Evolutionary conservation across 129 eudicot species (phyloP).

Genomic region (Heracleum sosnowskyi): DNA sequence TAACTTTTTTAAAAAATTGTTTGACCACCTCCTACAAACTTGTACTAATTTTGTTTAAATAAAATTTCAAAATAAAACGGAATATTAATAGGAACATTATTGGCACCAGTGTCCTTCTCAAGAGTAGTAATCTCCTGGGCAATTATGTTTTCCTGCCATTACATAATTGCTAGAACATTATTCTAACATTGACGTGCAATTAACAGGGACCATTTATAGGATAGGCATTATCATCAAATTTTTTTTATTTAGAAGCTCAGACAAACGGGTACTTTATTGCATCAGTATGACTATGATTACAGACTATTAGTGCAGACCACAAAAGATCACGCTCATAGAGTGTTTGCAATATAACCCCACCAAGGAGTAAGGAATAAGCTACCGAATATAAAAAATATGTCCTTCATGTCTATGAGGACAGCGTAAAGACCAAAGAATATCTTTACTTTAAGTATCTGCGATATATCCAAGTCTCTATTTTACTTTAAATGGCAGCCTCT

Average conservation of each 20-base stretch:
- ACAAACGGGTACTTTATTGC: neutral
- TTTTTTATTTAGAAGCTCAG: neutral
- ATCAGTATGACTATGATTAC: neutral
- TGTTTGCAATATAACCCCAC: neutral
- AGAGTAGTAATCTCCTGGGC: slow-evolving; percentile 61
- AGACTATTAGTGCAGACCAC: neutral
- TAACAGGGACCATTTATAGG: neutral
- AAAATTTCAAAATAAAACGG: no score
- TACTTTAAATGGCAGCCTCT: no score
- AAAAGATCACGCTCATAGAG: neutral
- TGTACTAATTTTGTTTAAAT: no score
- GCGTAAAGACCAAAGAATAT: neutral
- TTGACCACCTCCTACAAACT: no score
- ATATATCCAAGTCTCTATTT: no score
- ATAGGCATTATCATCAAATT: neutral
- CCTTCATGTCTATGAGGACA: neutral
- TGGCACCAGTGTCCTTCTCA: slow-evolving; percentile 90
- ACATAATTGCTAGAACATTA: neutral
- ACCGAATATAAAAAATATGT: neutral
- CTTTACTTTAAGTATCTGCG: neutral
- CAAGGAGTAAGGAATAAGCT: neutral
- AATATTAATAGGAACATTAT: no score
- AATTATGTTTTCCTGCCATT: slow-evolving; percentile 66
- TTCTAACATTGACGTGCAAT: neutral
- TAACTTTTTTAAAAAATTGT: no score